Percentiles rank a stretch among this genome's conserved stretches.
phyloP scores from a whole-genome alignment of 495 filamentous ascomycete species.

The Umbilicaria muhlenbergii region DNA sequence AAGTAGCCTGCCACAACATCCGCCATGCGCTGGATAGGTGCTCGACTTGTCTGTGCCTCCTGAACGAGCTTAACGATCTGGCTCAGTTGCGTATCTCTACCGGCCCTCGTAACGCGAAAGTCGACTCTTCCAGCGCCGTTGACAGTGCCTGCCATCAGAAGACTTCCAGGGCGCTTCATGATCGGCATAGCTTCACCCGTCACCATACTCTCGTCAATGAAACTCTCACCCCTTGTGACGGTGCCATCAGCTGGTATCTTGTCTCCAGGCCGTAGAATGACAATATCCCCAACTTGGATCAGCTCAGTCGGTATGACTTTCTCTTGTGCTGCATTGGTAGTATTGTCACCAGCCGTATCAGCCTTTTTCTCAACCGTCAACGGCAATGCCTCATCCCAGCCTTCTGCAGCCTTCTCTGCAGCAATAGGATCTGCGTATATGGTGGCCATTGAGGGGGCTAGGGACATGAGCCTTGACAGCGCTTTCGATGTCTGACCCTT shows the following conservation, averaged over 20 bases:
- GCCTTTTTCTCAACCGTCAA: constrained; percentile 25
- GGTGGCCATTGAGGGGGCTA: constrained; percentile 91
- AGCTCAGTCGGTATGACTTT: constrained; percentile 83
- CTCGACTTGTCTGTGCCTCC: constrained; percentile 85
- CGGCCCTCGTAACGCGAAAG: constrained; percentile 84
- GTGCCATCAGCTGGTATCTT: constrained; percentile 91
- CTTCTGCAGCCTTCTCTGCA: constrained; percentile 74
- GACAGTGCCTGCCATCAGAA: constrained; percentile 88
- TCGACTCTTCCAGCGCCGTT: constrained; percentile 86
- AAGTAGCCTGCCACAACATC: constrained; percentile 90
- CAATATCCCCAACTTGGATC: constrained; percentile 85
- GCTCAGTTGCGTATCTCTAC: constrained; percentile 88
- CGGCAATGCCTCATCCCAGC: constrained; percentile 37
- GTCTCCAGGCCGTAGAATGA: constrained; percentile 85
- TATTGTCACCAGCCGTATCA: constrained; percentile 14
- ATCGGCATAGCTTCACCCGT: constrained; percentile 94
- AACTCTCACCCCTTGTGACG: constrained; percentile 77
- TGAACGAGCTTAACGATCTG: constrained; percentile 97
- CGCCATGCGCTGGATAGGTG: constrained; percentile 88
- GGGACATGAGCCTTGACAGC: constrained; percentile 84
- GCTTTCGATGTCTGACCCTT: constrained; percentile 96
- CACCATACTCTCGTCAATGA: constrained; percentile 96
- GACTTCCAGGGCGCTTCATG: constrained; percentile 63
- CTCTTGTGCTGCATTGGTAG: constrained; percentile 54
- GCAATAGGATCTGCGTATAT: constrained; percentile 97